Base-by-base conservation (phyloP, 345 rosid genomes). In the Ceriops tagal region DNA sequence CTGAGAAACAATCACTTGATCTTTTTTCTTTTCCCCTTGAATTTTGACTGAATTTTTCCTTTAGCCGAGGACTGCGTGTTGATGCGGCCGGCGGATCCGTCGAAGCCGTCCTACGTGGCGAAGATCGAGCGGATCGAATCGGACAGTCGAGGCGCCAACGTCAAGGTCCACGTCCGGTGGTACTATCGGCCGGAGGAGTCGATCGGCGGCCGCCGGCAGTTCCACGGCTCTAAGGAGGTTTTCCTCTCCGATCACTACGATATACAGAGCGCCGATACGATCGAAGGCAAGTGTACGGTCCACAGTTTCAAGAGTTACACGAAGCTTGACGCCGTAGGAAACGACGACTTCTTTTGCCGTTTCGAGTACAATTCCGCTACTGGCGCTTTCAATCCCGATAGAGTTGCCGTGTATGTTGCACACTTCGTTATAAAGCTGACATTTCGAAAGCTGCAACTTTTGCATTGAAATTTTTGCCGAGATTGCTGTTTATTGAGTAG, bases 101-200 rank as follows among this genome's bases (percentile, higher is more conserved):
- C 86, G 61, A 95, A 85, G 74, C 87, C 89, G 26, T 90, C 96
- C 66, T 92, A 95, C 85, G 99, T 95, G 32, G 93, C 98, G 39
- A 88, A 73, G 79, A 84, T 95, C 61, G 98, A 95, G 79, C 83
- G 81, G 86, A 95, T 95, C 81, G 99, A 88, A 60, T 67, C 96
- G 59, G 96, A 88, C 75, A 78, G 85, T 62, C 90, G 98, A 39
- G 97, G 96, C 24, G 76, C 88, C 47, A 74, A 88, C 86, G 97
- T 86, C 24, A 87, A 78, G 82, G 80, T 90, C 19, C 89, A 83
- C 28, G 93, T 90, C 61, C 81, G 99, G 72, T 95, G 99, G 99
- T 95, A 90, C 46, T 95, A 95, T 72, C 87, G 99, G 10, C 99
- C 99, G 58, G 99, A 95, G 88, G 99, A 95, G 68, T 88, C 99